Evolutionary conservation across 805 yeast species (phyloP), one percentile per base, ranked within the genome.

Genomic region (Ogataea zsoltii): DNA sequence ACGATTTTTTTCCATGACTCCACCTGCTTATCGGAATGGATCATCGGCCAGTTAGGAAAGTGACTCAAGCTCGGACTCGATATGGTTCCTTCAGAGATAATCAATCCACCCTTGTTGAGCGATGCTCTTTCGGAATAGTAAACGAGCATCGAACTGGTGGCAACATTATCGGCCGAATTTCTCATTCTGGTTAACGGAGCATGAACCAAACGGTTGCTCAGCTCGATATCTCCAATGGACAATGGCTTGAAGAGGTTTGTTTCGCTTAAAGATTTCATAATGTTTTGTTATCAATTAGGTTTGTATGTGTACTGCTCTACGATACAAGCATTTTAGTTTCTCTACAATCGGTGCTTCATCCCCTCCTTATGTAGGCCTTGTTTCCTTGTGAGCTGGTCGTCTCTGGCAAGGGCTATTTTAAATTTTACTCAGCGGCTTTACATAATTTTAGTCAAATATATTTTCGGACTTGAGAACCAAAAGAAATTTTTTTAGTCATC

Each of bases 61-160:
- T 75, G 71, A 46, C 79, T 55, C 57, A 69, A 66, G 69, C 62
- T 39, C 2, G 64, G 52, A 12, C 78, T 66, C 19, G 72, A 70
- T 51, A 69, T 70, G 1, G 80, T 71, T 11, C 79, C 87, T 57
- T 83, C 88, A 10, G 83, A 65, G 51, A 79, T 72, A 26, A 82
- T 51, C 45, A 83, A 61, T n/a, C 85, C 72, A 9, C 25, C 25
- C n/a, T n/a, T n/a, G n/a, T 87, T 87, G 10, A 75, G 72, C 37
- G 63, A 63, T 0, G 86, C 71, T 55, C 85, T 71, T 56, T 79
- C 79, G 21, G 56, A 65, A 55, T 83, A 83, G 60, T 82, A 80
- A 48, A 72, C 68, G 7, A 62, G 58, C 41, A 71, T 67, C 48
- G 75, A 65, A 19, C 75, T 77, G 3, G 70, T 62, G 11, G 81